phyloP scores from a whole-genome alignment of 805 yeast genomes.

The Ogataea glucozyma region DNA sequence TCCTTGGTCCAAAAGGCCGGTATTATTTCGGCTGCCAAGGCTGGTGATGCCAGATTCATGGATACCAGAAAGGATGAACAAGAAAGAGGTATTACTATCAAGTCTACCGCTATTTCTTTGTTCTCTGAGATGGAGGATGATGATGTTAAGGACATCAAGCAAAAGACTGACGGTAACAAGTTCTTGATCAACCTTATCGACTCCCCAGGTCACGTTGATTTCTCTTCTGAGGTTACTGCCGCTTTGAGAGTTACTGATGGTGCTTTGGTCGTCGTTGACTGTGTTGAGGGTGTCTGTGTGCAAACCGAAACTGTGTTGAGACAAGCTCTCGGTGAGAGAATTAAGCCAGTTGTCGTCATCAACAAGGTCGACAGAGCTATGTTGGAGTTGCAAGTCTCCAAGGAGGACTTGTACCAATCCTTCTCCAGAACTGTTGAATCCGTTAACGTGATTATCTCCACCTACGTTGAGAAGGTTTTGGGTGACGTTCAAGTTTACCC shows the following conservation, averaged over 20 bases:
- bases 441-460: conserved; percentile 96
- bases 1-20: conserved; percentile 99
- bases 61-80: conserved; percentile 99
- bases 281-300: conserved; percentile 99
- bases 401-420: conserved; percentile 98
- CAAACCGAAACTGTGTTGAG: conserved; percentile 99
- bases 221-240: conserved; percentile 99
- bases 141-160: conserved; percentile 86
- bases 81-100: conserved; percentile 99
- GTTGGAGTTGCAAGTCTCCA: conserved; percentile 96
- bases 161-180: conserved; percentile 88
- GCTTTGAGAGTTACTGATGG: conserved; percentile 99
- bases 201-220: conserved; percentile 99
- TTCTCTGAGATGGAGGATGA: conserved; percentile 86
- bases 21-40: conserved; percentile 99
- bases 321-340: conserved; percentile 99
- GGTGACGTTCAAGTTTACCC: conserved; percentile 99
- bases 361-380: conserved; percentile 99
- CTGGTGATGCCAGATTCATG: conserved; percentile 99
- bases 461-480: conserved; percentile 84
- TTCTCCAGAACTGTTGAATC: conserved; percentile 99
- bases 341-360: conserved; percentile 97
- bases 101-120: conserved; percentile 97
- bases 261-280: conserved; percentile 98
- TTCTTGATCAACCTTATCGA: conserved; percentile 98